Conservation (phyloP, 164 flowering plant genomes). For the Tetracentron sinense region DNA sequence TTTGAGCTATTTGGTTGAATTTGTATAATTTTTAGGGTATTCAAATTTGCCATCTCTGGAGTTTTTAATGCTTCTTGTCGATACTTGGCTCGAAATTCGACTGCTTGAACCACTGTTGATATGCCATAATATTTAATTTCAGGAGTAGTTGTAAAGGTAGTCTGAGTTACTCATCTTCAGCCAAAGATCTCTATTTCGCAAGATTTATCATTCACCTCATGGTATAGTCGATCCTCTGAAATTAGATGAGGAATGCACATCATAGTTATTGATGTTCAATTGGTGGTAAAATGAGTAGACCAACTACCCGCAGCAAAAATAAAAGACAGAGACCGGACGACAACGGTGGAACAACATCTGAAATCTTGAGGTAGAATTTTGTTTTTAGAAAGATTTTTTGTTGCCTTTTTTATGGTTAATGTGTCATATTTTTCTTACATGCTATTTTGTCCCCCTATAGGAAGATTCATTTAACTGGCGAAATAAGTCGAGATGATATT, state of each 20-base stretch:
- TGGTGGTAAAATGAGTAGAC: constrained; percentile 37
- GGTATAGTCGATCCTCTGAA: too few species aligned
- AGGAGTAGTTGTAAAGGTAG: too few species aligned
- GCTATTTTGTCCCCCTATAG: constrained; percentile 31
- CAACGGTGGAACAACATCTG: constrained; percentile 37
- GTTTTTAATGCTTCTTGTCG: too few species aligned
- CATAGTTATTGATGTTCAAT: constrained; percentile 1
- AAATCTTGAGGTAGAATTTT: constrained; percentile 41
- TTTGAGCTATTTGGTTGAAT: too few species aligned
- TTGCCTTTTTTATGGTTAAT: background rate
- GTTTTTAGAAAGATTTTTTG: background rate
- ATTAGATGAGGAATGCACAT: constrained; percentile 3
- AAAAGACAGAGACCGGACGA: constrained; percentile 51
- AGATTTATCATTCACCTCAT: too few species aligned
- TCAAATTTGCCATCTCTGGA: too few species aligned
- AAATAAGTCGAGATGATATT: constrained; percentile 53
- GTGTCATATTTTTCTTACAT: background rate
- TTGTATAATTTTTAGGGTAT: too few species aligned
- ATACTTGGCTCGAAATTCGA: too few species aligned
- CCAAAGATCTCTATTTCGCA: too few species aligned
- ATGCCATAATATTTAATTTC: too few species aligned
- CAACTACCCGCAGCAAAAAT: constrained; percentile 67
- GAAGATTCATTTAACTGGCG: constrained; percentile 60
- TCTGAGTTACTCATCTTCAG: too few species aligned
- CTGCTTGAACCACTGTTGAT: too few species aligned